phyloP scores from a whole-genome alignment of 2,329 filamentous ascomycete species.

The Tolypocladium guangdongense region DNA sequence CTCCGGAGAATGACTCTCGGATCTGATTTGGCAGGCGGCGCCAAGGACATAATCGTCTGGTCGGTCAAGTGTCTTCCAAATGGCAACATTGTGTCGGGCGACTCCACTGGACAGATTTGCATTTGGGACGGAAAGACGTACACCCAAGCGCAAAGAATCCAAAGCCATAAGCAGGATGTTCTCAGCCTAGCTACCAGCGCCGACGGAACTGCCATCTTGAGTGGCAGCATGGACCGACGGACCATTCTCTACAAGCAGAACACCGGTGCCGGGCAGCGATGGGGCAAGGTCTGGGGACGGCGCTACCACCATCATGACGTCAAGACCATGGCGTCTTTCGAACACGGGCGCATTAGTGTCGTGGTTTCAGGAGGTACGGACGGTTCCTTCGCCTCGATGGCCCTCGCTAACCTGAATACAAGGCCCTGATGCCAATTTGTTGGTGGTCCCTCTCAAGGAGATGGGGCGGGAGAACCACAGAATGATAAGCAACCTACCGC shows the following conservation, averaged over 20 bases:
- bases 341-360: slow-evolving; percentile 72
- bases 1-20: slow-evolving; percentile 79
- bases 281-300: slow-evolving; percentile 78
- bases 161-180: slow-evolving; percentile 81
- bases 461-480: slow-evolving; percentile 75
- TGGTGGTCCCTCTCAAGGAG: slow-evolving; percentile 65
- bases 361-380: slow-evolving; percentile 73
- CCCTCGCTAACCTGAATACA: slow-evolving; percentile 3
- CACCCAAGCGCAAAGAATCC: slow-evolving; percentile 74
- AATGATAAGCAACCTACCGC: slow-evolving; percentile 72
- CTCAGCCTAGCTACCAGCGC: slow-evolving; percentile 74
- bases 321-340: slow-evolving; percentile 85
- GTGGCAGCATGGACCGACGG: slow-evolving; percentile 82
- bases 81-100: slow-evolving; percentile 86
- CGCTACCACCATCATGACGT: slow-evolving; percentile 90
- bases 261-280: slow-evolving; percentile 50
- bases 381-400: background rate
- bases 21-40: slow-evolving; percentile 61
- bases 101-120: slow-evolving; percentile 86
- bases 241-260: slow-evolving; percentile 72
- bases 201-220: slow-evolving; percentile 74
- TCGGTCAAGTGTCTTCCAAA: slow-evolving; percentile 78
- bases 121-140: slow-evolving; percentile 94
- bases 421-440: slow-evolving; percentile 79
- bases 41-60: slow-evolving; percentile 86